Evolutionary conservation across 2,329 filamentous ascomycete species (phyloP).

Genomic region (Lizonia empirigonia): DNA sequence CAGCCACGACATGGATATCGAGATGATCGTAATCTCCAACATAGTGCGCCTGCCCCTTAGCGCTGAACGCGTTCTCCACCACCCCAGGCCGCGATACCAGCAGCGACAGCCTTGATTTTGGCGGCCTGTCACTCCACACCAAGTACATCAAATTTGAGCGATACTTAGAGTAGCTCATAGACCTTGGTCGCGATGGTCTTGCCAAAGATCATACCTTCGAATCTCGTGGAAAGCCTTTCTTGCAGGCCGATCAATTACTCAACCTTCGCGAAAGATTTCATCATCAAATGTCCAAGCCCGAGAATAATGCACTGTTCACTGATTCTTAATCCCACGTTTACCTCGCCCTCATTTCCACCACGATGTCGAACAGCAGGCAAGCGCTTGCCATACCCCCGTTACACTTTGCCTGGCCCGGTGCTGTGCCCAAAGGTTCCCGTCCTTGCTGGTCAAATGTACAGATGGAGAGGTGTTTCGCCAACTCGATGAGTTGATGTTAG

Average conservation of each 20-base stretch:
- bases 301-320: not conserved
- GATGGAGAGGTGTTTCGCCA: not conserved
- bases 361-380: not conserved
- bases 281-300: not conserved
- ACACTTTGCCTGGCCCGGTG: not conserved
- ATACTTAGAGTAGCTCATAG: not conserved
- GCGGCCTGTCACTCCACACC: not conserved
- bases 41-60: not conserved
- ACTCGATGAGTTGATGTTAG: not conserved
- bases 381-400: not conserved
- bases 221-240: not conserved
- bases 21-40: not conserved
- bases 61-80: not conserved
- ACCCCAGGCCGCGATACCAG: not conserved
- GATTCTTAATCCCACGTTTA: not conserved
- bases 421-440: not conserved
- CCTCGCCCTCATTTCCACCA: not conserved
- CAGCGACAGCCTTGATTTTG: not conserved
- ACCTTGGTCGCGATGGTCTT: not conserved
- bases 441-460: not conserved
- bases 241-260: not conserved
- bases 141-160: not conserved
- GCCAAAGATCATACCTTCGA: conserved; percentile 1
- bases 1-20: not conserved
- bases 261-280: not conserved